Conservation (phyloP, 768 basidiomycete species). For the Russula vinacea region DNA sequence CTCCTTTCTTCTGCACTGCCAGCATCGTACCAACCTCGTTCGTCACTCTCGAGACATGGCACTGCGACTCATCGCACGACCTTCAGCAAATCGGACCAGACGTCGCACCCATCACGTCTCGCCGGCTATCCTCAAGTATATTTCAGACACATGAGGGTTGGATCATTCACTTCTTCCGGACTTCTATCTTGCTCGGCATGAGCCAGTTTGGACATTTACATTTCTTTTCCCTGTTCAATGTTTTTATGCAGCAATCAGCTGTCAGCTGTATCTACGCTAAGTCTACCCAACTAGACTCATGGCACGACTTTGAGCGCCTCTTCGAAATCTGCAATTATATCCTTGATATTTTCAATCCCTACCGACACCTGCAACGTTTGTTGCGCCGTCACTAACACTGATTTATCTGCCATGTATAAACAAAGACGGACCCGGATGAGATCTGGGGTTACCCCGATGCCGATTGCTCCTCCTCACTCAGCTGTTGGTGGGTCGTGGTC, state of each 20-base stretch:
- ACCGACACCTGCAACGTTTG: constrained; percentile 38
- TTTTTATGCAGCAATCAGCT: neutral
- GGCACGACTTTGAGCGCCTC: constrained; percentile 38
- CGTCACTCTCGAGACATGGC: too few species aligned
- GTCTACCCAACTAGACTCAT: neutral
- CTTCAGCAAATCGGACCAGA: too few species aligned
- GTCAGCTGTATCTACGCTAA: neutral
- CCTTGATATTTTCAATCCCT: constrained; percentile 43
- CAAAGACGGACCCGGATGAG: constrained; percentile 57
- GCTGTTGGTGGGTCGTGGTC: constrained; percentile 72
- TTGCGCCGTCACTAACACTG: neutral
- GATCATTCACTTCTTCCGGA: too few species aligned
- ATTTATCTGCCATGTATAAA: neutral
- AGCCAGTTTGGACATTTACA: neutral
- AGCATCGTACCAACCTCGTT: too few species aligned
- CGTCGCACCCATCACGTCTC: too few species aligned
- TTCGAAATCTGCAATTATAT: constrained; percentile 46
- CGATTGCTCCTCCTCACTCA: constrained; percentile 56
- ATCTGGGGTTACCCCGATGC: constrained; percentile 70
- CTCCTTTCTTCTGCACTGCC: too few species aligned
- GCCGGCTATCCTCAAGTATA: too few species aligned
- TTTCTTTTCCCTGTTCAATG: too few species aligned
- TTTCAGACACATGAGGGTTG: too few species aligned
- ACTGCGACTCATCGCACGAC: too few species aligned
- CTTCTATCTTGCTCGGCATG: neutral